These are phyloP conservation scores for Fusarium succisae DNA, from an alignment of 2,329 filamentous ascomycete genomes.

Conservation along the genomic window DNA sequence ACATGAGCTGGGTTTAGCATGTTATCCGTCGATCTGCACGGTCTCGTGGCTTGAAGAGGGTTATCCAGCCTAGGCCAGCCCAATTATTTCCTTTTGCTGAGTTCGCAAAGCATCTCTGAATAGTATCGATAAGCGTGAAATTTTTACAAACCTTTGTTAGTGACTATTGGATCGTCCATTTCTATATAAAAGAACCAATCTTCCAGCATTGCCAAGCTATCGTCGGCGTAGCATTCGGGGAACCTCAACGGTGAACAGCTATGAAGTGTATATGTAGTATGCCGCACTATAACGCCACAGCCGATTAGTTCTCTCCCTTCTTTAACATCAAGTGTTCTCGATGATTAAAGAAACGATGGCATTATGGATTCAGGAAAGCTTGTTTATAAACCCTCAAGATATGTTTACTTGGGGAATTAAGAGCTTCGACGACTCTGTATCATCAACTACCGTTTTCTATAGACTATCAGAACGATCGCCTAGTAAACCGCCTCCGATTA, in stretches of 20 bases:
- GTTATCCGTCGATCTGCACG: neutral
- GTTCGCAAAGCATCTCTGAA: neutral
- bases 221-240: constrained; percentile 25
- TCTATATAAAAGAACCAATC: neutral
- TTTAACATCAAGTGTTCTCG: neutral
- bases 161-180: neutral
- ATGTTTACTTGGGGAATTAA: neutral
- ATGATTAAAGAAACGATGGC: neutral
- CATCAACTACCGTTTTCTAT: neutral
- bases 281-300: constrained; percentile 6
- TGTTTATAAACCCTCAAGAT: neutral
- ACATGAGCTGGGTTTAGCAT: constrained; percentile 8
- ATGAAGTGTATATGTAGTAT: neutral
- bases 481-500: neutral
- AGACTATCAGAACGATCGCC: neutral
- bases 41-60: neutral
- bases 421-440: neutral
- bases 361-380: neutral
- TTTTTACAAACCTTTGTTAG: neutral
- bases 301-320: neutral
- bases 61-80: neutral
- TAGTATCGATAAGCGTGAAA: neutral
- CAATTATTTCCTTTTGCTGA: neutral
- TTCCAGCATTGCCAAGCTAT: neutral
- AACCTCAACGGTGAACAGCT: constrained; percentile 4